Conservation (phyloP, 2,329 filamentous ascomycete genomes). For the Aspergillus thermomutatus region DNA sequence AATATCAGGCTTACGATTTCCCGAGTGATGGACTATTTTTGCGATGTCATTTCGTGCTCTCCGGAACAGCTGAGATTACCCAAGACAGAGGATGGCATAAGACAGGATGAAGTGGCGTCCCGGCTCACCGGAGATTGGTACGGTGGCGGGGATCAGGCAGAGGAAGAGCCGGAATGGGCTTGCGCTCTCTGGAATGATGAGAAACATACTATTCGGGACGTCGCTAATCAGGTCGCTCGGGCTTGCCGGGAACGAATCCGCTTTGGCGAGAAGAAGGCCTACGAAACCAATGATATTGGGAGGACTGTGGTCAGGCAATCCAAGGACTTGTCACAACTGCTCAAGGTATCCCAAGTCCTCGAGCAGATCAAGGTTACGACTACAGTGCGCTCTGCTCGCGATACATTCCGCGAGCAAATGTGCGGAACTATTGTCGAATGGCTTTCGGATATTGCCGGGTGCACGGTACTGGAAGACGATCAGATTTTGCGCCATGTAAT, state of each 20-base stretch:
- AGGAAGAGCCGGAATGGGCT: constrained; percentile 71
- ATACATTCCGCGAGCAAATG: constrained; percentile 98
- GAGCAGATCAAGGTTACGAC: constrained; percentile 96
- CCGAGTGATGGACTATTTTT: constrained; percentile 86
- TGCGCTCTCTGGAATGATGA: constrained; percentile 96
- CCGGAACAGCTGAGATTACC: constrained; percentile 87
- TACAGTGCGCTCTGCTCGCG: constrained; percentile 86
- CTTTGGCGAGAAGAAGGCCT: constrained; percentile 71
- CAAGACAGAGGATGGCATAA: constrained; percentile 78
- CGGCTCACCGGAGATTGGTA: constrained; percentile 75
- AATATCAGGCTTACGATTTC: constrained; percentile 84
- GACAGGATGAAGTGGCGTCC: constrained; percentile 75
- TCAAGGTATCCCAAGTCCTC: constrained; percentile 78
- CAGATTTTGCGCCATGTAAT: constrained; percentile 75
- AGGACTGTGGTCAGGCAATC: constrained; percentile 79
- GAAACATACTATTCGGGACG: constrained; percentile 92
- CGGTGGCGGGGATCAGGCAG: constrained; percentile 56
- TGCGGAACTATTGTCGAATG: constrained; percentile 96
- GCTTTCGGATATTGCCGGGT: constrained; percentile 89
- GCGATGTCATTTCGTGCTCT: constrained; percentile 95
- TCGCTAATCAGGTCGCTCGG: constrained; percentile 82
- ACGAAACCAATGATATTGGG: constrained; percentile 85
- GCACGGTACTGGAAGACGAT: constrained; percentile 75
- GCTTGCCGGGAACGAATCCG: constrained; percentile 72
- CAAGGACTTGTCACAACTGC: constrained; percentile 66